Conservation (phyloP, 192 early-diverging fungal species). For the Backusella sp. region DNA sequence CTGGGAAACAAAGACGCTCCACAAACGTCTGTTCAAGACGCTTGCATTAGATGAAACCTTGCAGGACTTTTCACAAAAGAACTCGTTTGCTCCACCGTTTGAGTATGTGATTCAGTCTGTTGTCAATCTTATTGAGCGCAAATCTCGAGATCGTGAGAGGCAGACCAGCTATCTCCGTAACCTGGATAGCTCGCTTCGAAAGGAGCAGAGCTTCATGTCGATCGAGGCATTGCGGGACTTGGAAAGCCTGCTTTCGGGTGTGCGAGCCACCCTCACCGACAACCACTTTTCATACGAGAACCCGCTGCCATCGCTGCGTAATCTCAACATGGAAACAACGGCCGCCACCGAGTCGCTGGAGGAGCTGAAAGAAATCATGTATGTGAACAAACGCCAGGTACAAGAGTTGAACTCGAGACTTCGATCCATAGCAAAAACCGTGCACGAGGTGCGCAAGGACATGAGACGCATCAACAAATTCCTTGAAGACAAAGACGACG, state of each 20-base stretch:
- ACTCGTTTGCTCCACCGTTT: constrained; percentile 27
- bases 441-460: constrained; percentile 40
- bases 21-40: constrained; percentile 39
- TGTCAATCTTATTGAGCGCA: constrained; percentile 24
- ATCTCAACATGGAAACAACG: constrained; percentile 26
- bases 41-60: constrained; percentile 34
- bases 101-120: constrained; percentile 39
- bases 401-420: constrained; percentile 35
- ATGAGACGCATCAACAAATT: constrained; percentile 35
- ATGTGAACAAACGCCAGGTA: constrained; percentile 40
- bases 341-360: constrained; percentile 33
- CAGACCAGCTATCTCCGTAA: constrained; percentile 27
- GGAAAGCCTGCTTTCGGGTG: constrained; percentile 9
- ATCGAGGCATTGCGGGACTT: constrained; percentile 28
- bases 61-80: neutral
- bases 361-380: constrained; percentile 43
- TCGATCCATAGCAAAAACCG: constrained; percentile 37
- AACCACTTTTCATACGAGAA: constrained; percentile 25
- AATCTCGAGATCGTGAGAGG: constrained; percentile 35
- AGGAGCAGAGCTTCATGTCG: constrained; percentile 24
- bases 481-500: constrained; percentile 38
- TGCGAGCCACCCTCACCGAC: constrained; percentile 25
- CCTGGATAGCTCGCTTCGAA: constrained; percentile 30
- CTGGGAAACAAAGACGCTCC: constrained; percentile 43
- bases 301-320: constrained; percentile 30